Percentiles rank a stretch among this genome's conserved stretches.
These are phyloP conservation scores for Leptodontidium sp. DNA, from an alignment of 2,329 filamentous ascomycete species.

Conservation along the genomic window DNA sequence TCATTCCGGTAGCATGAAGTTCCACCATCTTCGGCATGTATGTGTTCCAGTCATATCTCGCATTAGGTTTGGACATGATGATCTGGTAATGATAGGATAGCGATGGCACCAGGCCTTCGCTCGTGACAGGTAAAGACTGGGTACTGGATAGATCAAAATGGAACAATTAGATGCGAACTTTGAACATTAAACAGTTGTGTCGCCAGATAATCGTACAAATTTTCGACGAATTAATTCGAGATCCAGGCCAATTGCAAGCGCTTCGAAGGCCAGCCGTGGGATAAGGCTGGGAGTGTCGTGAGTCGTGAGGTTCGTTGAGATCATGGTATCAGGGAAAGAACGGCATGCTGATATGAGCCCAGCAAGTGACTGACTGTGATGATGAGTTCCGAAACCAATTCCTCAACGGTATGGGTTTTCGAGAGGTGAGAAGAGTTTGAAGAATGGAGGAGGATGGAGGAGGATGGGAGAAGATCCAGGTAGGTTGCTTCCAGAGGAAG, in stretches of 20 bases:
- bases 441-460: not conserved
- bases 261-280: not conserved
- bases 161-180: not conserved
- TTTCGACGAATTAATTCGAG: not conserved
- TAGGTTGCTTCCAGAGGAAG: not conserved
- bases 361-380: constrained; percentile 22
- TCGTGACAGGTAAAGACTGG: constrained; percentile 14
- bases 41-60: constrained; percentile 29
- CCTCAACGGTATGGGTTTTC: not conserved
- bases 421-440: constrained; percentile 7
- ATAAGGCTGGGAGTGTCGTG: constrained; percentile 11
- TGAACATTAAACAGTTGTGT: not conserved
- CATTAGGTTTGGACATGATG: constrained; percentile 19
- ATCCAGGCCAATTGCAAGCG: not conserved
- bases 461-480: not conserved
- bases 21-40: constrained; percentile 31
- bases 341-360: constrained; percentile 28
- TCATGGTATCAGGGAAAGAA: constrained; percentile 21
- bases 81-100: constrained; percentile 14
- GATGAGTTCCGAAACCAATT: constrained; percentile 1
- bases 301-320: constrained; percentile 14
- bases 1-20: constrained; percentile 26
- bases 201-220: not conserved
- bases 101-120: constrained; percentile 14
- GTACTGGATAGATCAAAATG: not conserved